Conservation (phyloP, 2,329 filamentous ascomycete species). For the Penicillium sp. region DNA sequence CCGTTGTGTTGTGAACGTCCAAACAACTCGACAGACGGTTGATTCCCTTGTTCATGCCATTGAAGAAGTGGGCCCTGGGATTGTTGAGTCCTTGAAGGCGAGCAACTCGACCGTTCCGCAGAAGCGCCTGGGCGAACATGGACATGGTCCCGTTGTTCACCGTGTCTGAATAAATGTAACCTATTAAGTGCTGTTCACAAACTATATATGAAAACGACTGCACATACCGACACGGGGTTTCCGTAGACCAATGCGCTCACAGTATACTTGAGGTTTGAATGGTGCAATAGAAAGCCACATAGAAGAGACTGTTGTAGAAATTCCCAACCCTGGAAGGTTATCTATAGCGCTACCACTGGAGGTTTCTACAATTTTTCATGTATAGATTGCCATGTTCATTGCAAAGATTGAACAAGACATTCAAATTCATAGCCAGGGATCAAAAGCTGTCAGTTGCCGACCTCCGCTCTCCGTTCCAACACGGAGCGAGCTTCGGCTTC, state of each 20-base stretch:
- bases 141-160: constrained; percentile 39
- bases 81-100: constrained; percentile 33
- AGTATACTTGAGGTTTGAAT: too few relatives aligned
- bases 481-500: constrained; percentile 51
- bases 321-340: too few relatives aligned
- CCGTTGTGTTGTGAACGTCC: constrained; percentile 67
- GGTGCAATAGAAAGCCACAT: too few relatives aligned
- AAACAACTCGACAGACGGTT: constrained; percentile 61
- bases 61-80: constrained; percentile 47
- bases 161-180: constrained; percentile 7
- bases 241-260: too few relatives aligned
- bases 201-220: neutral
- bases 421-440: neutral
- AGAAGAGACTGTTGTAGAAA: too few relatives aligned
- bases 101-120: constrained; percentile 13
- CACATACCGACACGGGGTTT: too few relatives aligned
- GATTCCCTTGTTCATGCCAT: constrained; percentile 65
- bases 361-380: too few relatives aligned
- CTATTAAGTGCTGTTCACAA: constrained; percentile 8
- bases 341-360: too few relatives aligned
- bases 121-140: constrained; percentile 35
- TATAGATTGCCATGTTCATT: too few relatives aligned
- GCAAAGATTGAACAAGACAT: neutral
- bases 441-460: constrained; percentile 34
- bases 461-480: constrained; percentile 49